phyloP scores from a whole-genome alignment of 2,329 filamentous ascomycete genomes.

The Monosporascus sp. region DNA sequence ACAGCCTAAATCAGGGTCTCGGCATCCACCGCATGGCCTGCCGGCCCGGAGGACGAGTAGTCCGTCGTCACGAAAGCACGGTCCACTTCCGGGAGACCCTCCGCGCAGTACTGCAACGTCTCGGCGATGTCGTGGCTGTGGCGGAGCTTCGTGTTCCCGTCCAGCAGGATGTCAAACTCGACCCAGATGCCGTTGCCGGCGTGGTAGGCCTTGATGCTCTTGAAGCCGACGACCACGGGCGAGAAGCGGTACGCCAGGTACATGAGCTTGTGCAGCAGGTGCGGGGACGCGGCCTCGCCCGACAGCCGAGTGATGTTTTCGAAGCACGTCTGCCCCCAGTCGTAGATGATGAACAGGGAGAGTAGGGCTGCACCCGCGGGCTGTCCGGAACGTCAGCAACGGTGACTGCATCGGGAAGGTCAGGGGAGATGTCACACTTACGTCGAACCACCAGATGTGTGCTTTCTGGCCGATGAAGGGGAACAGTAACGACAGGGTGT shows the following conservation, averaged over 20 bases:
- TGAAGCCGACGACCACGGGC: constrained; percentile 48
- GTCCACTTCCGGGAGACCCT: constrained; percentile 38
- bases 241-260: constrained; percentile 55
- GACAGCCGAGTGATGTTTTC: constrained; percentile 55
- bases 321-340: constrained; percentile 59
- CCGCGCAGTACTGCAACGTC: constrained; percentile 57
- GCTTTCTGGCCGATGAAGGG: constrained; percentile 55
- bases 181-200: constrained; percentile 59
- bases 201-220: constrained; percentile 53
- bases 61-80: constrained; percentile 36
- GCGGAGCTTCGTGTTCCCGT: constrained; percentile 45
- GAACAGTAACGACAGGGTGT: constrained; percentile 57
- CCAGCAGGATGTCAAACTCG: constrained; percentile 55
- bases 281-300: constrained; percentile 49
- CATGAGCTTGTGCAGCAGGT: constrained; percentile 50
- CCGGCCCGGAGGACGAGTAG: constrained; percentile 23
- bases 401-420: too few relatives aligned
- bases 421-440: constrained; percentile 15
- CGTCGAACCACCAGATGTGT: constrained; percentile 63
- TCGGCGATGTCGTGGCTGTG: constrained; percentile 56
- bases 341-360: constrained; percentile 63
- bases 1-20: constrained; percentile 2
- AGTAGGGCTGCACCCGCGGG: constrained; percentile 55
- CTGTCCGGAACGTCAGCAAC: constrained; percentile 1
- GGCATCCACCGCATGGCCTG: constrained; percentile 15